Base-by-base conservation (phyloP, 345 rosid genomes). In the Arabis hirsuta region DNA sequence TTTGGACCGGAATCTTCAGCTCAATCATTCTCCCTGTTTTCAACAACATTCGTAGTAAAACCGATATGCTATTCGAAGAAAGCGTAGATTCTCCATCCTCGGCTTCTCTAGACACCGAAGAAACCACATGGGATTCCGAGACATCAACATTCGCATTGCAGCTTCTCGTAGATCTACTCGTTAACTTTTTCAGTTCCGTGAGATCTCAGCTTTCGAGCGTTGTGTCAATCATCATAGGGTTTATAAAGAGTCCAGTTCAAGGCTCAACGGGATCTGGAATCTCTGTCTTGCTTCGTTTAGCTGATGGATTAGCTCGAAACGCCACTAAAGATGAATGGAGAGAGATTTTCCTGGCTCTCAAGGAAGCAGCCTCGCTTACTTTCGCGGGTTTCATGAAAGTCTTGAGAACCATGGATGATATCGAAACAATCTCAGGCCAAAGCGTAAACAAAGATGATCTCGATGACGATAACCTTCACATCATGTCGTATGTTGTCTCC, bases 251-350 rank as follows among this genome's bases (percentile, higher is more conserved):
- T 81, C 86, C 97, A 31, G 65, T 83, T 45, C 94, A 92, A 73
- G 90, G 97, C 73, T 85, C 85, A 65, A 84, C 98, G 24, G 87
- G 90, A 74, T 80, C 86, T 22, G 96, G 97, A 45, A 84, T 92
- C 73, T 82, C 92, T 48, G 83, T 89, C 0, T 62, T 92, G 76
- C 76, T 86, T 74, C 90, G 74, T 41, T 77, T 92, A 65, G 81
- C 90, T 3, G 82, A 83, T 54, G 87, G 89, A 66, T 75, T 92
- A 77, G 85, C 89, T 16, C 78, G 73, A 76, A 78, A 47, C 59
- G 80, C 90, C 65, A 83, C 89, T 34, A 84, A 87, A 69, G 87
- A 85, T 45, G 99, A 96, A 72, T 90, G 96, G 95, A 79, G 77
- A 72, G 81, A 78, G 52, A 74, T 92, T 55, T 86, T 86, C 42